Conservation (phyloP, 208 protist species). For the Vickermania ingenoplastis region DNA sequence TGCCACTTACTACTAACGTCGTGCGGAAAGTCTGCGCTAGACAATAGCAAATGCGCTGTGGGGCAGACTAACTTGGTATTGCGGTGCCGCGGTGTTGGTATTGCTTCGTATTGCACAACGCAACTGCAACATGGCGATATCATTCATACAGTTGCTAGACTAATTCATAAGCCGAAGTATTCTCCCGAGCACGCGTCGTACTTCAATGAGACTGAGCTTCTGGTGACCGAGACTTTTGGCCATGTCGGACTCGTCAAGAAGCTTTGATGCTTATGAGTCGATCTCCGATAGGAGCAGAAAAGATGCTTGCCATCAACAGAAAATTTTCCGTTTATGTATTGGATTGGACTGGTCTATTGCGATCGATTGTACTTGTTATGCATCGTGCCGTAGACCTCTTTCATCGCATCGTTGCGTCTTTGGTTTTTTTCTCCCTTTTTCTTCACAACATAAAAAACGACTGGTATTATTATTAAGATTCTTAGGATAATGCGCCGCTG, state of each 20-base stretch:
- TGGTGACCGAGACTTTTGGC: constrained; percentile 70
- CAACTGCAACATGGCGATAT: constrained; percentile 47
- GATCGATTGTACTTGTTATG: too few relatives aligned
- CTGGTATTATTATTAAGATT: too few relatives aligned
- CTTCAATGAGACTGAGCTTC: constrained; percentile 62
- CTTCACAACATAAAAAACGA: too few relatives aligned
- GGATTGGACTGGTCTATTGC: too few relatives aligned
- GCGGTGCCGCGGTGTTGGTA: constrained; percentile 44
- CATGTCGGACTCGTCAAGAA: constrained; percentile 36
- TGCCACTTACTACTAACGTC: constrained; percentile 66
- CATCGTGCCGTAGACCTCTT: too few relatives aligned
- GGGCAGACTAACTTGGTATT: constrained; percentile 33
- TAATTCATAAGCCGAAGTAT: constrained; percentile 65
- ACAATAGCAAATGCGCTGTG: constrained; percentile 7
- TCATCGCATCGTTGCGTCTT: too few relatives aligned
- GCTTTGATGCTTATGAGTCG: too few relatives aligned
- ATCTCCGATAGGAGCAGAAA: too few relatives aligned
- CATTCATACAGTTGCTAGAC: constrained; percentile 75
- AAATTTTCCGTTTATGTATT: too few relatives aligned
- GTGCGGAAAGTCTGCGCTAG: constrained; percentile 32
- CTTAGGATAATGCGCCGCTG: too few relatives aligned
- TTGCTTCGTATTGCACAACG: constrained; percentile 41
- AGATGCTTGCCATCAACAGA: too few relatives aligned
- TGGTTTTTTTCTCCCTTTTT: too few relatives aligned
- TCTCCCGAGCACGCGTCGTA: constrained; percentile 66